Base-by-base conservation (phyloP, 768 basidiomycete species). In the Suillus americanus region DNA sequence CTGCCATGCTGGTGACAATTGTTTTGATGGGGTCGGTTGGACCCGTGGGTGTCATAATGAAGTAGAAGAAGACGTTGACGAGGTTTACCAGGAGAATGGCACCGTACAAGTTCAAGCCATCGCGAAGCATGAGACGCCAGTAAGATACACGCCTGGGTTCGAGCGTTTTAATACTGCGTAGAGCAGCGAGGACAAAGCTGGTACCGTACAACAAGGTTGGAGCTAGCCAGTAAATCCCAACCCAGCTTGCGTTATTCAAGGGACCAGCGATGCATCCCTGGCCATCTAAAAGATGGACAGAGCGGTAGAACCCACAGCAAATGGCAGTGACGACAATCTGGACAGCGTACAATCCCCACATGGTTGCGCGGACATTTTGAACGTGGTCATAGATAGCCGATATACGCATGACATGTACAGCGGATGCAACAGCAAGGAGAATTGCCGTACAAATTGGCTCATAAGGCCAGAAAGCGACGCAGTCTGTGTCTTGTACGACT, bases 121-220 rank as follows among this genome's bases (percentile, higher is more conserved):
- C 92, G 65, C 93, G 91, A 66, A 94, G 89, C 91, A 94, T 94
- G 69, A 94, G 82, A 72, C 93, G 92, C 92, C 92, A 94, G 37
- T 82, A 80, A 62, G 80, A 82, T 62, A 92, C 76, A 2, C 78
- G 83, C 70, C 89, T 92, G 62, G 62, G 41, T 20, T 67, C 65
- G 37, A 72, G 72, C 30, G 72, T 72, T 50, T 55, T 43, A 18
- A 75, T 38, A 38, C 73, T 76, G 23, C 73, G 70, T 12, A 23
- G 35, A 16, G 76, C 41, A 30, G 73, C 72, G 48, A 73, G 66
- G n/a, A 59, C 35, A 25, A 74, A 77, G 8, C 72, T 73, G 55
- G 70, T 68, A 9, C 71, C 84, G 64, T 75, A 92, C 25, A 93
- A 82, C 43, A 92, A 48, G 43, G 92, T 92, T 33, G 91, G 89